These are phyloP conservation scores for Globisporangium parvum DNA, from an alignment of 352 stramenopile species.

Conservation along the genomic window DNA sequence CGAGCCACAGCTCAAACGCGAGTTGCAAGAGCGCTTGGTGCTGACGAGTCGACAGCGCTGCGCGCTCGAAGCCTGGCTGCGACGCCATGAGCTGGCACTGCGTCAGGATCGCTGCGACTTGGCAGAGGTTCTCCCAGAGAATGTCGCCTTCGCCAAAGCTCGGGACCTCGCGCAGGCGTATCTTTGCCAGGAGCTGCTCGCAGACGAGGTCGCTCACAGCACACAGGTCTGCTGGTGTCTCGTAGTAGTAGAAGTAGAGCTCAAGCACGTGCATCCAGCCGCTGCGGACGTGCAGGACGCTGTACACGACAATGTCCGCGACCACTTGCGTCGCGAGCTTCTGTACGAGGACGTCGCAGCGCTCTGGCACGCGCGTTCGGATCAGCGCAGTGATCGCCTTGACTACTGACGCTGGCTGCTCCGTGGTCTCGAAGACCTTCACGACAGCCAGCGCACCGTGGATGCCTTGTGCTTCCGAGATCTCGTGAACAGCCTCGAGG, in stretches of 20 bases:
- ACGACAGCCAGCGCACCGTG: conserved; percentile 53
- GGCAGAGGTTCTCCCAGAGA: conserved; percentile 74
- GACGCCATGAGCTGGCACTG: conserved; percentile 25
- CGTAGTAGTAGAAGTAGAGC: conserved; percentile 61
- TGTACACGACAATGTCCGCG: conserved; percentile 66
- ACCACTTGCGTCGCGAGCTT: conserved; percentile 56
- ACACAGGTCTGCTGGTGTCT: conserved; percentile 35
- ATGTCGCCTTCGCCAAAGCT: conserved; percentile 26
- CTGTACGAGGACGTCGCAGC: conserved; percentile 31
- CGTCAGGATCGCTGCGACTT: conserved; percentile 60
- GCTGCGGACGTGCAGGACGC: conserved; percentile 60
- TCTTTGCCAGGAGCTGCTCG: conserved; percentile 31
- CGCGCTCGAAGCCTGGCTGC: conserved; percentile 19
- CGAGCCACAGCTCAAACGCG: conserved; percentile 56
- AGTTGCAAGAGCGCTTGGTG: conserved; percentile 34
- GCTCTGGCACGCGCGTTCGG: conserved; percentile 38
- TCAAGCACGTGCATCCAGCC: conserved; percentile 81
- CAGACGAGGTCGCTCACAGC: conserved; percentile 33
- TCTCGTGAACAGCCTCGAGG: conserved; percentile 50
- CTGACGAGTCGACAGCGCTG: conserved; percentile 30
- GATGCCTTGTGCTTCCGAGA: conserved; percentile 32
- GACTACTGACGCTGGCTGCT: conserved; percentile 27
- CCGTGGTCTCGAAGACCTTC: conserved; percentile 41
- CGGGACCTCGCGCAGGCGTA: conserved; percentile 16
- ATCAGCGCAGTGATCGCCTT: conserved; percentile 53